These are phyloP conservation scores for Termitomyces titanicus DNA, from an alignment of 768 basidiomycete genomes.

Conservation along the genomic window DNA sequence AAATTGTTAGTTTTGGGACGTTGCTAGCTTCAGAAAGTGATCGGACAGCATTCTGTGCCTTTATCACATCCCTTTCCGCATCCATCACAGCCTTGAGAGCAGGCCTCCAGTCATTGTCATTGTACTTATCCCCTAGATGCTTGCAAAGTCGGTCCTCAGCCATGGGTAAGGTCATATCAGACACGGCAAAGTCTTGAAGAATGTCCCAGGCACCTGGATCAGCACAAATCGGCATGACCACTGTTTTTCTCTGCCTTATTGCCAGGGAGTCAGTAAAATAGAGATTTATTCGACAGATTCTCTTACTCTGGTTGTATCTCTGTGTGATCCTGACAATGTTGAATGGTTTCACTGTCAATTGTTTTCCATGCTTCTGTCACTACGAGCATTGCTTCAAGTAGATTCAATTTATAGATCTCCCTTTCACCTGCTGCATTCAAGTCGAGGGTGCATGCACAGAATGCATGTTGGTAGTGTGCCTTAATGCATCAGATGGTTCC, in stretches of 20 bases:
- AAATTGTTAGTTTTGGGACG: too few species aligned
- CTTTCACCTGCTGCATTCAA: conserved; percentile 11
- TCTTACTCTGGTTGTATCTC: too few species aligned
- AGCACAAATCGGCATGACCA: neutral
- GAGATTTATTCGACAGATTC: neutral
- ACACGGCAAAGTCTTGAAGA: neutral
- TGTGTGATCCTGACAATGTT: too few species aligned
- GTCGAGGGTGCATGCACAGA: conserved; percentile 23
- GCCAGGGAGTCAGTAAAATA: neutral
- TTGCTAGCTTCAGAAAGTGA: too few species aligned
- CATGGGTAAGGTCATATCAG: neutral
- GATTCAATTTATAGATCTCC: neutral
- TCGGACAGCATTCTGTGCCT: too few species aligned
- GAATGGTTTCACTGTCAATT: too few species aligned
- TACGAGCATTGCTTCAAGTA: neutral
- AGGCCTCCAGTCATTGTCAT: too few species aligned
- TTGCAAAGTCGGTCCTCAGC: neutral
- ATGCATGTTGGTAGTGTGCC: conserved; percentile 26
- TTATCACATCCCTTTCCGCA: too few species aligned
- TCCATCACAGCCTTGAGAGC: too few species aligned
- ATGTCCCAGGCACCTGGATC: neutral
- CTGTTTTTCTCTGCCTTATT: neutral
- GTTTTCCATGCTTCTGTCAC: neutral
- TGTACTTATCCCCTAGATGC: neutral
- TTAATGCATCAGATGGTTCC: conserved; percentile 24